These are phyloP conservation scores for Symbiodinium natans DNA, from an alignment of 73 alveolate genomes.

Conservation along the genomic window DNA sequence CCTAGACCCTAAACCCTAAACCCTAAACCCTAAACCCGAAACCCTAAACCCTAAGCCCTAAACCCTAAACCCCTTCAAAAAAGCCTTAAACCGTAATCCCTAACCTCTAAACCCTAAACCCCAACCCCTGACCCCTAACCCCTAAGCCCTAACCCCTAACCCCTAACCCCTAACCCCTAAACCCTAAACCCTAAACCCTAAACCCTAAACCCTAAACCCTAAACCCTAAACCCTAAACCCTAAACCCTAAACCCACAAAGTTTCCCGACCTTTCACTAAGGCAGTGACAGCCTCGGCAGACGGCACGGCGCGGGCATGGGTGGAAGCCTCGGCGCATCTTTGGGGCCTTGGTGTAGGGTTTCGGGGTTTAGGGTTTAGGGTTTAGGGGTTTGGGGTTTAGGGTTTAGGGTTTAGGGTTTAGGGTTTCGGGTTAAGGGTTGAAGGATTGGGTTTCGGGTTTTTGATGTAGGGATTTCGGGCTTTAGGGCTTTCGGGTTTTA, in stretches of 20 bases:
- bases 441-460: not conserved
- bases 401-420: too few relatives aligned
- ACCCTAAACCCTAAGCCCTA: not conserved
- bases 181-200: too few relatives aligned
- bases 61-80: too few relatives aligned
- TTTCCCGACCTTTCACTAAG: not conserved
- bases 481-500: not conserved
- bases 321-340: not conserved
- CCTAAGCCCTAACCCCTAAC: not conserved
- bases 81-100: too few relatives aligned
- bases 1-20: too few relatives aligned
- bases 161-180: not conserved
- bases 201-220: not conserved
- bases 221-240: not conserved
- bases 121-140: not conserved
- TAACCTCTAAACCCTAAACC: too few relatives aligned
- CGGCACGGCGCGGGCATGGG: constrained; percentile 85
- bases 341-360: not conserved
- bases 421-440: not conserved
- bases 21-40: not conserved
- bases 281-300: constrained; percentile 76
- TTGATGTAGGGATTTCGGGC: not conserved
- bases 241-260: not conserved
- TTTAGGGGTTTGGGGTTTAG: too few relatives aligned
- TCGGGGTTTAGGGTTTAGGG: not conserved